Conservation (phyloP, 345 rosid genomes). For the Brassica carinata region DNA sequence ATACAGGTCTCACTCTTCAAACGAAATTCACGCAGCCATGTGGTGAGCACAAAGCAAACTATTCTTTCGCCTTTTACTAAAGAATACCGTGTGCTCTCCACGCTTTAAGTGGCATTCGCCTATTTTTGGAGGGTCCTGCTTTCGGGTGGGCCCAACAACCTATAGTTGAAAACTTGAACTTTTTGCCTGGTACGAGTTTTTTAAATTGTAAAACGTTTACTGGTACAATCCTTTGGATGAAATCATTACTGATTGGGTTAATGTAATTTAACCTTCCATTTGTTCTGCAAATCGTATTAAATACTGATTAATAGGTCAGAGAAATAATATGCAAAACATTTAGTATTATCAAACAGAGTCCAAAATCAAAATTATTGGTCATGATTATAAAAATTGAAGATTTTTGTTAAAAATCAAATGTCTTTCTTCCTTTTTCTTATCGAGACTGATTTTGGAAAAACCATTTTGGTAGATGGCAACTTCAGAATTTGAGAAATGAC, state of each 20-base stretch:
- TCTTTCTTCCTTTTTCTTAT: background rate
- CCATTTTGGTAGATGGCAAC: background rate
- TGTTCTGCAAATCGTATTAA: background rate
- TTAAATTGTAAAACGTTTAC: background rate
- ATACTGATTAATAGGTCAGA: background rate
- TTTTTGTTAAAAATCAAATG: background rate
- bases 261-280: background rate
- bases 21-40: slow-evolving; percentile 16
- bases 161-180: background rate
- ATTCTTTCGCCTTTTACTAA: slow-evolving; percentile 47
- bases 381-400: background rate
- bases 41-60: slow-evolving; percentile 40
- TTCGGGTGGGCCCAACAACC: background rate
- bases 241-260: background rate
- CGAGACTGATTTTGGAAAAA: background rate
- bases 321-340: background rate
- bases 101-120: slow-evolving; percentile 36
- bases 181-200: background rate
- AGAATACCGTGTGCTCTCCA: slow-evolving; percentile 41
- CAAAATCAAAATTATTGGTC: background rate
- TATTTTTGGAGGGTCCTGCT: slow-evolving; percentile 43
- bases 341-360: background rate
- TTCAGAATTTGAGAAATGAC: background rate
- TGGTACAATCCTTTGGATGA: background rate
- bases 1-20: background rate